Conservation (phyloP, 2,329 filamentous ascomycete genomes). For the Fonsecaea multimorphosa region DNA sequence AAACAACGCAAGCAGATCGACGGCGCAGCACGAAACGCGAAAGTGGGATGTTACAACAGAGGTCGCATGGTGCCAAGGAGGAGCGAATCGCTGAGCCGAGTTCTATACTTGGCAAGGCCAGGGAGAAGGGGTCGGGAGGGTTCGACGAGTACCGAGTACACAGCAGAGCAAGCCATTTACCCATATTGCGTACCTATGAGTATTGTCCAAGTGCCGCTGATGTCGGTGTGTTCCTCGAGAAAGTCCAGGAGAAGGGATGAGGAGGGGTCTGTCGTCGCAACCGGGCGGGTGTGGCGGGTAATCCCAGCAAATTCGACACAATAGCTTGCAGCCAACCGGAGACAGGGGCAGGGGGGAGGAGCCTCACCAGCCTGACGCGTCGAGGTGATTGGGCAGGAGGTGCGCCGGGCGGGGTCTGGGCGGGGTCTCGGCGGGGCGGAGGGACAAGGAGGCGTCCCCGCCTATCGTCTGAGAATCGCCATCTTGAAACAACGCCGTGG, state of each 20-base stretch:
- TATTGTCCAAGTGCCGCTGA: not conserved
- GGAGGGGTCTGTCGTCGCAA: not conserved
- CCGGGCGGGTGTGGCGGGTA: slow-evolving; percentile 1
- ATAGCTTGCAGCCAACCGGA: slow-evolving; percentile 18
- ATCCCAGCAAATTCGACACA: slow-evolving; percentile 19
- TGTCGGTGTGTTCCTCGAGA: not conserved
- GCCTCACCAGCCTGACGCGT: not conserved
- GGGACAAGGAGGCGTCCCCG: slow-evolving; percentile 10
- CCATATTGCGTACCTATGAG: too few species aligned
- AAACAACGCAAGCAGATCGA: slow-evolving; percentile 12
- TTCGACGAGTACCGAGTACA: too few species aligned
- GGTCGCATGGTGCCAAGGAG: slow-evolving; percentile 10
- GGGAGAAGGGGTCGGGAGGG: not conserved
- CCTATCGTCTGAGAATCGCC: slow-evolving; percentile 13
- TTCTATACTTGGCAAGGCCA: slow-evolving; percentile 2
- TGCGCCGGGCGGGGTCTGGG: not conserved
- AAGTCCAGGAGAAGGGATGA: slow-evolving; percentile 11
- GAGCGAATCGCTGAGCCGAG: slow-evolving; percentile 21
- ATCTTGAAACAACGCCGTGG: slow-evolving; percentile 8
- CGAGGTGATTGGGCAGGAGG: slow-evolving; percentile 4
- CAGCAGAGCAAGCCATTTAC: not conserved
- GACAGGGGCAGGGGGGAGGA: slow-evolving; percentile 11
- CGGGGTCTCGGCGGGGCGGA: not conserved
- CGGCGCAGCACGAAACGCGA: slow-evolving; percentile 5
- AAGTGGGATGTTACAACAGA: slow-evolving; percentile 22